Evolutionary conservation across 768 basidiomycete species (phyloP).

Genomic region (Termitomyces sp.): DNA sequence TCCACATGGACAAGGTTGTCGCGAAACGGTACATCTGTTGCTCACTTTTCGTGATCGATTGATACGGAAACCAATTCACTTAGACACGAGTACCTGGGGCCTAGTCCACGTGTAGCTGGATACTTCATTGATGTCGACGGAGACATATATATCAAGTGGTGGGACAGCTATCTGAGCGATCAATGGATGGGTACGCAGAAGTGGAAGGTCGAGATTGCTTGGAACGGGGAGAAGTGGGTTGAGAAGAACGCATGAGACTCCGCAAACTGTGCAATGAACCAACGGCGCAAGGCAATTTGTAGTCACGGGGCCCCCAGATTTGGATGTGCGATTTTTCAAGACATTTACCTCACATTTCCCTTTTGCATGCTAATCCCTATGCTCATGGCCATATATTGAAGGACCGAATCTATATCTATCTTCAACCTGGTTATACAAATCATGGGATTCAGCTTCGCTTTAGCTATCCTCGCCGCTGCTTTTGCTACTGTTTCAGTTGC

Average conservation of each 20-base stretch:
- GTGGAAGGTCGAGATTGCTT: constrained; percentile 31
- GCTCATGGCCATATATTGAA: neutral
- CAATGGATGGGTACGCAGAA: constrained; percentile 37
- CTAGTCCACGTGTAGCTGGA: constrained; percentile 37
- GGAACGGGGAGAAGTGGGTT: constrained; percentile 33
- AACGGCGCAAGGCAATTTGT: neutral
- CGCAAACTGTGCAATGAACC: too few species aligned
- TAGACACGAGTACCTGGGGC: constrained; percentile 40
- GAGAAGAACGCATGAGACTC: constrained; percentile 20
- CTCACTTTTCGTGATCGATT: neutral
- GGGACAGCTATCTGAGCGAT: constrained; percentile 36
- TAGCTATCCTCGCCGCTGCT: neutral
- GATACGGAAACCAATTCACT: neutral
- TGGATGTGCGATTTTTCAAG: neutral
- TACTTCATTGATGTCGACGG: constrained; percentile 31
- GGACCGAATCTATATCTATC: too few species aligned
- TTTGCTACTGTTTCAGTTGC: constrained; percentile 2
- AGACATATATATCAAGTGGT: constrained; percentile 36
- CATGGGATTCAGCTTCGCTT: constrained; percentile 9
- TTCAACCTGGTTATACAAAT: neutral
- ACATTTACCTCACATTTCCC: neutral
- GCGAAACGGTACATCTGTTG: constrained; percentile 21
- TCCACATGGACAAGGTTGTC: constrained; percentile 26
- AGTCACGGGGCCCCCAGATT: neutral
- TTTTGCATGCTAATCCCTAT: neutral